Conservation (phyloP, 164 flowering plant genomes). For the Stephania japonica region DNA sequence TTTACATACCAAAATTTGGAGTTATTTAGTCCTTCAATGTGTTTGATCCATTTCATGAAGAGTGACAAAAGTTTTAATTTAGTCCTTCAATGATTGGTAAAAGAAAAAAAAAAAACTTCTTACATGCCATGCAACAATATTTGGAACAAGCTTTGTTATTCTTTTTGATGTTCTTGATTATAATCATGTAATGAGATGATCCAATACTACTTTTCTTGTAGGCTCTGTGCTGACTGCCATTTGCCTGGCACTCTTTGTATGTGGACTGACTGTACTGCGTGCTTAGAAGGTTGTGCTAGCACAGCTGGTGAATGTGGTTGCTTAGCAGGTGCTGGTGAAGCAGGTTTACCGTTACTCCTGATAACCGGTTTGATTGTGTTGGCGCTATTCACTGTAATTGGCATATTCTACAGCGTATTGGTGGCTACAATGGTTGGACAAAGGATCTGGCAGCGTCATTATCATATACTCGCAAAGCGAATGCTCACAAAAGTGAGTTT, state of each 20-base stretch:
- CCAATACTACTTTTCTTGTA: conserved; percentile 29
- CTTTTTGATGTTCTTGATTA: neutral
- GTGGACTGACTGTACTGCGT: conserved; percentile 96
- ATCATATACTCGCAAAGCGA: conserved; percentile 94
- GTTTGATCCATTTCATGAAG: no score
- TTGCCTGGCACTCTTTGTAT: conserved; percentile 94
- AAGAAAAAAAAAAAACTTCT: no score
- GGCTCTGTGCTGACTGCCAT: conserved; percentile 95
- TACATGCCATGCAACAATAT: neutral
- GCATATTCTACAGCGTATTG: conserved; percentile 93
- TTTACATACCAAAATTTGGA: neutral
- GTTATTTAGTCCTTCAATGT: neutral
- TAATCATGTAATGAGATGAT: neutral
- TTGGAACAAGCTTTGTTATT: neutral
- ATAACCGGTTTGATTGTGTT: conserved; percentile 80
- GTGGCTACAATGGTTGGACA: conserved; percentile 99
- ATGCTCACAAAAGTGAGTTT: conserved; percentile 94
- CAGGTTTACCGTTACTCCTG: conserved; percentile 79
- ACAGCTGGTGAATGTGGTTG: conserved; percentile 90
- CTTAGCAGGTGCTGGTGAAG: conserved; percentile 96
- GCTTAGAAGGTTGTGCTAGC: conserved; percentile 88
- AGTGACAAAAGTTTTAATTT: no score
- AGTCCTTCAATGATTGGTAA: no score
- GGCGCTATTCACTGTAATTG: conserved; percentile 86
- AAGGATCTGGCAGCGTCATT: conserved; percentile 98